Evolutionary conservation across 2,329 filamentous ascomycete species (phyloP).

Genomic region (Monilinia vaccinii-corymbosi): DNA sequence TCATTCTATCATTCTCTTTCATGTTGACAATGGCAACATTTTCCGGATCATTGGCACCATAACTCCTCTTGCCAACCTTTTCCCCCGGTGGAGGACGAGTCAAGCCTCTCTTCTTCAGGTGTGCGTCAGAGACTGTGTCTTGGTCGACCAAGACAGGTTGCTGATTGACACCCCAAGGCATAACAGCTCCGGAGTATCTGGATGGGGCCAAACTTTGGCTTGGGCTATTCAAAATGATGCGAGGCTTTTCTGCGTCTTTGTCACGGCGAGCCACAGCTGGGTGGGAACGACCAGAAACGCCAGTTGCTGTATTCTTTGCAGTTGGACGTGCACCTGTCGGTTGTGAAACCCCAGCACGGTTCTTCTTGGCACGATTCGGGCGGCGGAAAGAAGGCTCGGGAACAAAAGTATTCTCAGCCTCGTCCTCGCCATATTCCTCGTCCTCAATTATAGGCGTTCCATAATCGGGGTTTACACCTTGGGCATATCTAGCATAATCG

Average conservation of each 20-base stretch:
- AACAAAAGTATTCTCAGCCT: background rate
- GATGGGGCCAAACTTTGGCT: conserved; percentile 12
- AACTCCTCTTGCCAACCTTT: conserved; percentile 20
- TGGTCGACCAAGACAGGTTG: conserved; percentile 14
- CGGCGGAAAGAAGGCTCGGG: background rate
- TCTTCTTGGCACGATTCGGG: background rate
- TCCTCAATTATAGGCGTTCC: background rate
- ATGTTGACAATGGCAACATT: conserved; percentile 28
- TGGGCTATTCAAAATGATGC: conserved; percentile 1
- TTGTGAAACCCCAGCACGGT: background rate
- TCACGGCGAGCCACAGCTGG: background rate
- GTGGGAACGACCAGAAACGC: background rate
- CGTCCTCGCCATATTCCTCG: background rate
- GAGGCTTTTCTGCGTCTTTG: background rate
- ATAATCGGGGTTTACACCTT: background rate
- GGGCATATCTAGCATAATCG: background rate
- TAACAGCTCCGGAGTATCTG: conserved; percentile 18
- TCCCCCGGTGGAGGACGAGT: conserved; percentile 10
- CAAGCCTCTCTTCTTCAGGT: conserved; percentile 22
- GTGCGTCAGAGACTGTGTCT: conserved; percentile 18
- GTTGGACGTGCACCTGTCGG: background rate
- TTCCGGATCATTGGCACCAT: conserved; percentile 28
- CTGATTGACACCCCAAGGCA: conserved; percentile 18
- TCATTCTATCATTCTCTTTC: conserved; percentile 17
- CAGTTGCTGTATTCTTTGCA: background rate